phyloP scores from a whole-genome alignment of 768 basidiomycete genomes.

The Termitomyces sp. region DNA sequence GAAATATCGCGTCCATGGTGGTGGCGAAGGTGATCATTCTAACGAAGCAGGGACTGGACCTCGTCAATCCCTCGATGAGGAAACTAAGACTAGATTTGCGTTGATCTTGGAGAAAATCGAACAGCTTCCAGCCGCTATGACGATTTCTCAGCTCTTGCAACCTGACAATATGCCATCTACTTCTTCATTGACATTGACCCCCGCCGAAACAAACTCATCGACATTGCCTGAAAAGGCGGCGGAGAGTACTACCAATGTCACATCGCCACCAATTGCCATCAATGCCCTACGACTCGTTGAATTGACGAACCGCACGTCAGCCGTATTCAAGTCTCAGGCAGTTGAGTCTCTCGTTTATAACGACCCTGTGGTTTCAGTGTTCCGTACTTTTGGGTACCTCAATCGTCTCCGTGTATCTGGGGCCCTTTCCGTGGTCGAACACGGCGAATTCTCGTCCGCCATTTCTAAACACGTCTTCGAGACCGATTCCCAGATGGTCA shows the following conservation, averaged over 20 bases:
- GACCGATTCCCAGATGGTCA: conserved; percentile 65
- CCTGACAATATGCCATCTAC: conserved; percentile 14
- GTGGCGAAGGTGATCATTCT: conserved; percentile 18
- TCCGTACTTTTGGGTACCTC: conserved; percentile 75
- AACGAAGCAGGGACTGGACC: conserved; percentile 22
- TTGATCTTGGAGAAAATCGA: conserved; percentile 82
- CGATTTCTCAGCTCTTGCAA: conserved; percentile 72
- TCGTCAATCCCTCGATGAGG: conserved; percentile 30
- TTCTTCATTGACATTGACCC: conserved; percentile 3
- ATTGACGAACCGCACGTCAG: conserved; percentile 83
- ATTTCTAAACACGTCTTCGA: conserved; percentile 62
- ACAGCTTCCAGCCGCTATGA: conserved; percentile 80
- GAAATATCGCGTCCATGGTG: conserved; percentile 45
- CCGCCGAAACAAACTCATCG: conserved; percentile 31
- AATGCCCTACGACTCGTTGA: conserved; percentile 89
- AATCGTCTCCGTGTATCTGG: conserved; percentile 66
- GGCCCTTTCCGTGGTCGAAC: conserved; percentile 72
- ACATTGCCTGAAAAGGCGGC: conserved; percentile 14
- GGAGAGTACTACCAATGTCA: conserved; percentile 1
- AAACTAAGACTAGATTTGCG: conserved; percentile 58
- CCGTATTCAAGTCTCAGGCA: conserved; percentile 79
- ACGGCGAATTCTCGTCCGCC: conserved; percentile 67
- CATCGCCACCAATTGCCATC: conserved; percentile 39
- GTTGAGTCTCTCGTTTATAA: conserved; percentile 66
- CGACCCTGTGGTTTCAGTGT: conserved; percentile 72